phyloP scores from a whole-genome alignment of 352 stramenopile genomes.

The Pythium coloratum region DNA sequence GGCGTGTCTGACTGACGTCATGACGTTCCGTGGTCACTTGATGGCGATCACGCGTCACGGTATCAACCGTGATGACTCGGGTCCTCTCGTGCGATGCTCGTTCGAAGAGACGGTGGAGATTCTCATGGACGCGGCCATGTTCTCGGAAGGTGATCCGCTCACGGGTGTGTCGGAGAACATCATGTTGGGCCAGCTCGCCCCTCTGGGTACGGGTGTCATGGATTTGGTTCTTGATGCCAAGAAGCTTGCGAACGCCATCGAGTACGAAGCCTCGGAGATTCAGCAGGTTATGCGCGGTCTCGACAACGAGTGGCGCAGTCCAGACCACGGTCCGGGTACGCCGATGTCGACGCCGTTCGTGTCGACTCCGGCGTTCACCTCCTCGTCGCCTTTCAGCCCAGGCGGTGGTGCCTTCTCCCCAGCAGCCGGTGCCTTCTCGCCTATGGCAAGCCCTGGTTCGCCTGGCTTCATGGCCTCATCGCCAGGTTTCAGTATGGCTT shows the following conservation, averaged over 20 bases:
- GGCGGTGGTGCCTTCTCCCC: slow-evolving; percentile 89
- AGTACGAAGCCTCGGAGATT: slow-evolving; percentile 94
- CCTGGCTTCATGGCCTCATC: slow-evolving; percentile 75
- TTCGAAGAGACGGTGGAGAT: slow-evolving; percentile 99
- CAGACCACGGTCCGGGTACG: slow-evolving; percentile 72
- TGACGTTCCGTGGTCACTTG: slow-evolving; percentile 98
- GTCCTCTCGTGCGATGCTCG: slow-evolving; percentile 96
- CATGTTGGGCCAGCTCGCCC: slow-evolving; percentile 97
- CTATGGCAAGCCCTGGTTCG: slow-evolving; percentile 79
- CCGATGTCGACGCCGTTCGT: slow-evolving; percentile 85
- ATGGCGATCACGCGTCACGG: slow-evolving; percentile 98
- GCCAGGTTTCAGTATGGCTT: slow-evolving; percentile 78
- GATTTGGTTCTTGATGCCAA: slow-evolving; percentile 98
- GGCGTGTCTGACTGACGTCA: slow-evolving; percentile 97
- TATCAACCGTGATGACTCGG: slow-evolving; percentile 99
- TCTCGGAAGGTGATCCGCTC: slow-evolving; percentile 96
- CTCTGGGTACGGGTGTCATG: slow-evolving; percentile 96
- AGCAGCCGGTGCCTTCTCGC: slow-evolving; percentile 80
- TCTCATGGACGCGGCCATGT: slow-evolving; percentile 98
- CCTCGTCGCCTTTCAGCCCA: slow-evolving; percentile 86
- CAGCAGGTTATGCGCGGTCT: slow-evolving; percentile 89
- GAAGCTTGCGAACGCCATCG: slow-evolving; percentile 97
- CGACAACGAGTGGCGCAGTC: slow-evolving; percentile 91
- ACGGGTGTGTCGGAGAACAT: slow-evolving; percentile 99
- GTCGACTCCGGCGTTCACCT: slow-evolving; percentile 85